Conservation (phyloP, 148 eudicot genomes). For the Arctostaphylos glauca region DNA sequence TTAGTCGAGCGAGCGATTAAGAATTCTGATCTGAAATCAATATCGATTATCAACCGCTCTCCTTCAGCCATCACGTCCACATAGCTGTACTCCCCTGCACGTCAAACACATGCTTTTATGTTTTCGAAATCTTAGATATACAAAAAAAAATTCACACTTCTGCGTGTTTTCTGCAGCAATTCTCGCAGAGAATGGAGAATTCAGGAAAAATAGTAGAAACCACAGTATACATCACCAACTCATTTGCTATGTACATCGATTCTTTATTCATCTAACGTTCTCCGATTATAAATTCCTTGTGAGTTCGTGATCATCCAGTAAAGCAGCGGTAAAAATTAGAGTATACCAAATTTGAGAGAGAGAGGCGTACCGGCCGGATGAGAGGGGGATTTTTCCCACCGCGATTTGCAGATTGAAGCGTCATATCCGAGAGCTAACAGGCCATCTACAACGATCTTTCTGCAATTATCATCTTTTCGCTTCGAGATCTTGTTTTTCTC, state of each 20-base stretch:
- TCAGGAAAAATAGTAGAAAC: background rate
- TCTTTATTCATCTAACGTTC: background rate
- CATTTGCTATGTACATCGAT: too few species aligned
- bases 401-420: conserved; percentile 77
- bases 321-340: background rate
- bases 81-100: conserved; percentile 79
- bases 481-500: conserved; percentile 59
- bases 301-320: background rate
- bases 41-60: conserved; percentile 74
- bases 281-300: background rate
- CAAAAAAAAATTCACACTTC: background rate
- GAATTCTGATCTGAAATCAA: conserved; percentile 85
- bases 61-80: conserved; percentile 67
- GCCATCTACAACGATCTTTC: conserved; percentile 61
- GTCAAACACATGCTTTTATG: background rate
- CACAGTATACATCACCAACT: too few species aligned
- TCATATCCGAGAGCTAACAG: conserved; percentile 57
- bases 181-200: background rate
- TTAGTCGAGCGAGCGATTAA: conserved; percentile 85
- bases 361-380: conserved; percentile 68
- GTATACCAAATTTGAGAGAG: background rate
- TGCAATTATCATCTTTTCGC: conserved; percentile 49
- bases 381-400: conserved; percentile 77
- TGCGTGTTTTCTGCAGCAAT: background rate
- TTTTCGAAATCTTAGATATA: background rate